Evolutionary conservation across 768 basidiomycete species (phyloP).

Genomic region (Xanthoconium stramineum): DNA sequence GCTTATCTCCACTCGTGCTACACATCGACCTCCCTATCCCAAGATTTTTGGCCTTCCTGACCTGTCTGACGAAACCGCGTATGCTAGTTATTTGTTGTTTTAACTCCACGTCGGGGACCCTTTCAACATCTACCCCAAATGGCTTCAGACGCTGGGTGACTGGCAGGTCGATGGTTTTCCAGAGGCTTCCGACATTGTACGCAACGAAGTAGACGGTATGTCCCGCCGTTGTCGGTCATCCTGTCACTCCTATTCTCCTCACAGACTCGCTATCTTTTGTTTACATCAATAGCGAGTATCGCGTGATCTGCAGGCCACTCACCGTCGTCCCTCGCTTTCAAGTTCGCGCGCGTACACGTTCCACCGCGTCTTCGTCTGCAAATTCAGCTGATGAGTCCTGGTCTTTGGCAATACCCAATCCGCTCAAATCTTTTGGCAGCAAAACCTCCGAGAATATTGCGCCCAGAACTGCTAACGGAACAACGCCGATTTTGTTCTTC

Average conservation of each 20-base stretch:
- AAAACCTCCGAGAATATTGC: conserved; percentile 47
- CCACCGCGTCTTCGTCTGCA: conserved; percentile 14
- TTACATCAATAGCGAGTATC: conserved; percentile 41
- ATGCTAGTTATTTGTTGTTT: conserved; percentile 22
- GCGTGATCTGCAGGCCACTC: conserved; percentile 43
- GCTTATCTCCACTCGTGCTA: conserved; percentile 47
- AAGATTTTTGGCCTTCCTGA: conserved; percentile 22
- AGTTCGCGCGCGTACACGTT: conserved; percentile 7
- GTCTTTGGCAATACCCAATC: conserved; percentile 53
- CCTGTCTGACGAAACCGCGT: conserved; percentile 6
- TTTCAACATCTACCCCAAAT: conserved; percentile 13
- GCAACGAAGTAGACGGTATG: conserved; percentile 47
- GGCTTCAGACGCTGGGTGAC: conserved; percentile 48
- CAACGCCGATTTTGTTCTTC: conserved; percentile 27
- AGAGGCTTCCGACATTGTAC: conserved; percentile 42
- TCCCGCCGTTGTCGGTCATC: conserved; percentile 1
- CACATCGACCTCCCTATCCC: conserved; percentile 22
- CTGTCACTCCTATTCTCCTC: conserved; percentile 11
- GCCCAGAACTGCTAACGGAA: conserved; percentile 19
- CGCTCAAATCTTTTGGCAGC: conserved; percentile 55
- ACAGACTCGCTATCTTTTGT: conserved; percentile 29
- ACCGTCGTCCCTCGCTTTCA: conserved; percentile 29
- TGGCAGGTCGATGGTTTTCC: conserved; percentile 53
- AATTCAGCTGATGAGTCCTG: conserved; percentile 23
- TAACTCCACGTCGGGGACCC: conserved; percentile 25